Percentiles rank a stretch among this genome's conserved stretches.
phyloP scores from a whole-genome alignment of 345 rosid genomes.

The Sapria himalayana region DNA sequence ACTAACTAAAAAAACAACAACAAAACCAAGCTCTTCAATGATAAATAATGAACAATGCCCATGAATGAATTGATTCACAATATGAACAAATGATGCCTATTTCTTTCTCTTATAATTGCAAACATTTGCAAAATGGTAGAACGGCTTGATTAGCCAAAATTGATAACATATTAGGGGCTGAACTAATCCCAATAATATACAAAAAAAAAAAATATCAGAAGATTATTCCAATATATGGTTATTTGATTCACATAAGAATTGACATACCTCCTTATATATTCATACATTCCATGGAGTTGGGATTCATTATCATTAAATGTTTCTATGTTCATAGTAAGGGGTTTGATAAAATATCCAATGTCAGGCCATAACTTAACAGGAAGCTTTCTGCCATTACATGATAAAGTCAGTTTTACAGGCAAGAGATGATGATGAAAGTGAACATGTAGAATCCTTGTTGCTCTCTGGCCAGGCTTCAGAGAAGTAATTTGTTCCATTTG shows the following conservation, averaged over 20 bases:
- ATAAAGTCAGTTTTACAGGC: constrained; percentile 52
- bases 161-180: too few species aligned
- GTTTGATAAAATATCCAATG: constrained; percentile 87
- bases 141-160: too few species aligned
- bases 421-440: constrained; percentile 75
- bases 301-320: constrained; percentile 38
- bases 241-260: constrained; percentile 5
- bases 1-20: too few species aligned
- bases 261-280: constrained; percentile 56
- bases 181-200: background rate
- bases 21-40: too few species aligned
- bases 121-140: too few species aligned
- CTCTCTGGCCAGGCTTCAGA: constrained; percentile 44
- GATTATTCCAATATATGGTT: background rate
- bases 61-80: too few species aligned
- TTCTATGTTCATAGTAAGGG: constrained; percentile 41
- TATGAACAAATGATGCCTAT: too few species aligned
- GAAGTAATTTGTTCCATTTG: constrained; percentile 49
- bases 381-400: constrained; percentile 31
- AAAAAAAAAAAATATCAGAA: background rate
- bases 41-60: too few species aligned
- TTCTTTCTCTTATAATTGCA: too few species aligned
- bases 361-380: constrained; percentile 81
- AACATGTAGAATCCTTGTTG: constrained; percentile 46
- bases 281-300: constrained; percentile 77